phyloP scores from a whole-genome alignment of 1,284 basidiomycete genomes.

The Ganoderma boninense region DNA sequence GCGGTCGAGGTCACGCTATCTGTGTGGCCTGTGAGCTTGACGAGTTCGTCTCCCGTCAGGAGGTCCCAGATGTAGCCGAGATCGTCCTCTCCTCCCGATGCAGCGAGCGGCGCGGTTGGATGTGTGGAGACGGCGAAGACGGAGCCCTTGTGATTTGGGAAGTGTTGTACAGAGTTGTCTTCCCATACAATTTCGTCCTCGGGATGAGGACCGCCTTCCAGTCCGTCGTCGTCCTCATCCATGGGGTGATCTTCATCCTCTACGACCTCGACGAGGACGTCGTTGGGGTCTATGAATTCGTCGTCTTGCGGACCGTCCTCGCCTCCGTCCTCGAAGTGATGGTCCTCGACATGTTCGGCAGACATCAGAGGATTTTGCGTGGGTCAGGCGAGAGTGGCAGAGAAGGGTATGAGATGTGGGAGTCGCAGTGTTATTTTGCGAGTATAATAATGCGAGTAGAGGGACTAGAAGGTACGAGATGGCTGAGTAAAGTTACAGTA shows the following conservation, averaged over 20 bases:
- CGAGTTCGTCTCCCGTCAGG: slow-evolving; percentile 82
- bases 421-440: not conserved
- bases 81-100: slow-evolving; percentile 96
- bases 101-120: slow-evolving; percentile 86
- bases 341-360: slow-evolving; percentile 43
- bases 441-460: slow-evolving; percentile 17
- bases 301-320: slow-evolving; percentile 38
- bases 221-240: slow-evolving; percentile 76
- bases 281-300: slow-evolving; percentile 67
- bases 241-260: slow-evolving; percentile 79
- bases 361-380: slow-evolving; percentile 26
- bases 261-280: slow-evolving; percentile 68
- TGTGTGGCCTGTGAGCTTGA: slow-evolving; percentile 89
- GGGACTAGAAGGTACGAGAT: slow-evolving; percentile 14
- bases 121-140: slow-evolving; percentile 91
- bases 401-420: not conserved
- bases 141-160: slow-evolving; percentile 70
- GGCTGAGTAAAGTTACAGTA: slow-evolving; percentile 27
- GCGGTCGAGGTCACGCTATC: slow-evolving; percentile 88
- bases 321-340: slow-evolving; percentile 48
- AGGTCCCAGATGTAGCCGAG: slow-evolving; percentile 94
- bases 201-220: slow-evolving; percentile 49
- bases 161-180: slow-evolving; percentile 75
- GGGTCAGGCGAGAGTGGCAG: not conserved
- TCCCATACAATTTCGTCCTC: slow-evolving; percentile 52